Percentiles rank a stretch among this genome's conserved stretches.
phyloP scores from a whole-genome alignment of 148 eudicot genomes.

The Arctostaphylos glauca region DNA sequence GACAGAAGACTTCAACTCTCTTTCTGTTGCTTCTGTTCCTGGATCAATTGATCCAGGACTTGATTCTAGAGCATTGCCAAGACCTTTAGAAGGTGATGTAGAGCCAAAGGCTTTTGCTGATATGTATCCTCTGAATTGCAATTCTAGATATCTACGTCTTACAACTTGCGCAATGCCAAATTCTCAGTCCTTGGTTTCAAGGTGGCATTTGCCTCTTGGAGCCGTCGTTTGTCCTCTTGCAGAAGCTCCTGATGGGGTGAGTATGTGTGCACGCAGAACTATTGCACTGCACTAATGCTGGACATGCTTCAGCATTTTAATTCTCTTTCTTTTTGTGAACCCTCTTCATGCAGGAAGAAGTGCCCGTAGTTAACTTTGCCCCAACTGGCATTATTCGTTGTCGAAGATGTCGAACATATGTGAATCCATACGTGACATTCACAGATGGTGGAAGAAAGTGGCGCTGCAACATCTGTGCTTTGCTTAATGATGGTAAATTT shows the following conservation, averaged over 20 bases:
- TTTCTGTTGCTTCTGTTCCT: constrained; percentile 68
- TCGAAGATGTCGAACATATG: constrained; percentile 94
- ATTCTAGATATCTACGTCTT: constrained; percentile 66
- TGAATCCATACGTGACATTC: constrained; percentile 84
- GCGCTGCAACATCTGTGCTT: constrained; percentile 92
- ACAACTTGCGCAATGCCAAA: constrained; percentile 82
- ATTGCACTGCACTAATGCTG: constrained; percentile 29
- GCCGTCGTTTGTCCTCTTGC: constrained; percentile 98
- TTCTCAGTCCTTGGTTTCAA: constrained; percentile 85
- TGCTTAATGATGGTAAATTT: constrained; percentile 86
- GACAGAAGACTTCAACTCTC: constrained; percentile 78
- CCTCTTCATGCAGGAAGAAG: constrained; percentile 74
- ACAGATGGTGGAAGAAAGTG: constrained; percentile 95
- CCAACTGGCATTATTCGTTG: constrained; percentile 89
- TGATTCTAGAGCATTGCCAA: constrained; percentile 70
- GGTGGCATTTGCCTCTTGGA: constrained; percentile 99
- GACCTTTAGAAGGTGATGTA: constrained; percentile 83
- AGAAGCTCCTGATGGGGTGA: constrained; percentile 89
- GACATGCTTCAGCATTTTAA: constrained; percentile 18
- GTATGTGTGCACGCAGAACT: constrained; percentile 27
- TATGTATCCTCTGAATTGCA: constrained; percentile 72
- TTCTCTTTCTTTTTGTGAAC: constrained; percentile 13
- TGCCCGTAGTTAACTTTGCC: constrained; percentile 81
- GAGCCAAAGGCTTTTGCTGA: constrained; percentile 55
- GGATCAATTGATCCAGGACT: constrained; percentile 86